Base-by-base conservation (phyloP, 495 filamentous ascomycete genomes). In the Rusavskia elegans region DNA sequence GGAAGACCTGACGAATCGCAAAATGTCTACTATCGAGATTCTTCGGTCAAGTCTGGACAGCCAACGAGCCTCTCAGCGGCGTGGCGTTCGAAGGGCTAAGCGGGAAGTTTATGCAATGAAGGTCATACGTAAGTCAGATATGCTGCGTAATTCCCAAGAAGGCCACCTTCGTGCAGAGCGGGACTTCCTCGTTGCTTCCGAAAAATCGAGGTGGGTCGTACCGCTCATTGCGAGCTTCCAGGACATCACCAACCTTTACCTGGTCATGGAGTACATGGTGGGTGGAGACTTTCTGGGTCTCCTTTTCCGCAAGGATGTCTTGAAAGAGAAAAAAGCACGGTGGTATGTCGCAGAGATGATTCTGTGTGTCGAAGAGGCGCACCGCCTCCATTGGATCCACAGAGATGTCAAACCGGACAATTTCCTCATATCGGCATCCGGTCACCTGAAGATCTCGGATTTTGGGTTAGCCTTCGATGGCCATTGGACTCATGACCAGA, bases 191-290 rank as follows among this genome's bases (percentile, higher is more conserved):
- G 86, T 95, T 39, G 80, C 83, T 13, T 87, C 87, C 7, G 86
- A 87, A 60, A 81, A 77, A 20, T 92, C 83, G 9, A 73, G 72
- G 54, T 95, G 89, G 89, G 80, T 95, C 41, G 85, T 97, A 23
- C 84, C 88, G 16, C 73, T 97, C 36, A 77, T 95, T 53, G 76
- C 85, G 46, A 90, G 85, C 58, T 95, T 97, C 59, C 87, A 97
- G 62, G 90, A 97, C 64, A 69, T 72, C 35, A 74, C 75, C 17
- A 84, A 87, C 59, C 70, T 97, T 25, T 95, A 95, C 60, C 78
- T 97, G 11, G 83, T 94, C 52, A 95, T 95, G 88, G 89, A 97
- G 53, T 97, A 94, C 61, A 93, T 94, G 86, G 81, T 93, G 7
- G 90, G 90, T 16, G 90, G 90, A 2, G 90, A 97, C 61, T 95